Evolutionary conservation across 352 stramenopile species (phyloP).

Genomic region (Globisporangium ultimum): DNA sequence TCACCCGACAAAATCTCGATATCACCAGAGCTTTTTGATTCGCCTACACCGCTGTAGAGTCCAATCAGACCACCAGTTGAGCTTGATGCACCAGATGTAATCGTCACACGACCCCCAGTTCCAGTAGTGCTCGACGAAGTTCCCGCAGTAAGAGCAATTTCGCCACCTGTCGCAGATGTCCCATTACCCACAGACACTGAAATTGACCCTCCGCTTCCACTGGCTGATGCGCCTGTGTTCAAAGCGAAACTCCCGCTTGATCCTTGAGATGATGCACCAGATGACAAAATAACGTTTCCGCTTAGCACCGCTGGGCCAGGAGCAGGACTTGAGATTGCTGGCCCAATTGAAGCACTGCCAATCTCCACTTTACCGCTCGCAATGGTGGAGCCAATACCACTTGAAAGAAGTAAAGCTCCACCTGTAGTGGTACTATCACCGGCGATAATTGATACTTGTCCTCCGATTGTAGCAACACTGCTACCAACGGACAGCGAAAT

Average conservation of each 20-base stretch:
- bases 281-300: constrained; percentile 14
- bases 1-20: constrained; percentile 35
- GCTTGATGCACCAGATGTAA: constrained; percentile 32
- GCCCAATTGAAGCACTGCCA: constrained; percentile 18
- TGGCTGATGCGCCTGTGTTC: constrained; percentile 17
- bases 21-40: constrained; percentile 38
- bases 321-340: constrained; percentile 10
- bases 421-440: constrained; percentile 12
- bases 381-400: constrained; percentile 21
- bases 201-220: constrained; percentile 21
- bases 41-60: constrained; percentile 31
- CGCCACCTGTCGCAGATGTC: constrained; percentile 21
- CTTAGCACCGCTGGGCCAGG: constrained; percentile 13
- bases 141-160: constrained; percentile 28
- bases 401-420: constrained; percentile 14
- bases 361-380: constrained; percentile 25
- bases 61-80: constrained; percentile 36
- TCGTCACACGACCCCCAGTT: constrained; percentile 31
- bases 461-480: constrained; percentile 8
- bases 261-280: constrained; percentile 19
- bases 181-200: constrained; percentile 21
- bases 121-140: constrained; percentile 17
- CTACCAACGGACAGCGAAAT: constrained; percentile 18
- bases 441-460: constrained; percentile 10
- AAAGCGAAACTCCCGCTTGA: constrained; percentile 22